A percentile compares a stretch with the other conserved stretches of the same genome.
Conservation (phyloP, 2,329 filamentous ascomycete genomes). For the Venturia carpophila region DNA sequence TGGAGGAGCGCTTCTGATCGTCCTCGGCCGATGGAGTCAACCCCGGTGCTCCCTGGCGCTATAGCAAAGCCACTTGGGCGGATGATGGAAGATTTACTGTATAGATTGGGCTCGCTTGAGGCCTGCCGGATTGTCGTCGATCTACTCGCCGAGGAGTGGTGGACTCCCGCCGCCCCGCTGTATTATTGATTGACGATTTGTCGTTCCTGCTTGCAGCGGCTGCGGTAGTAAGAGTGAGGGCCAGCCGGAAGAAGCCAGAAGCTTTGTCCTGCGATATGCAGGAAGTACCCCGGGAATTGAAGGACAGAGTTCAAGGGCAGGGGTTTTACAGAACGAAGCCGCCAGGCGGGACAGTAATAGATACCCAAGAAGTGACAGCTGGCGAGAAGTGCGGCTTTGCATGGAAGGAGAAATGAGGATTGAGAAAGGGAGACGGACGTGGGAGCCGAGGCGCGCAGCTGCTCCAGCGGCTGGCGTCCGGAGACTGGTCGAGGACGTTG, state of each 20-base stretch:
- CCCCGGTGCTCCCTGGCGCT: not conserved
- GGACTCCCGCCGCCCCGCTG: constrained; percentile 10
- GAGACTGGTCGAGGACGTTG: not conserved
- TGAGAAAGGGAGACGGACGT: not conserved
- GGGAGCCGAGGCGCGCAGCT: not conserved
- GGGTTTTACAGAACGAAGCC: not conserved
- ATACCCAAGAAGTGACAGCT: not conserved
- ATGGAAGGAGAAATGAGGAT: not conserved
- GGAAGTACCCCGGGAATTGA: not conserved
- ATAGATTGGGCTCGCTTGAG: constrained; percentile 1
- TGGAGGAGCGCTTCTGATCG: not conserved
- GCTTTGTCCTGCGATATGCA: no score
- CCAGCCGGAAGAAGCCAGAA: not conserved
- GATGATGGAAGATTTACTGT: not conserved
- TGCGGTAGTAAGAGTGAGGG: not conserved
- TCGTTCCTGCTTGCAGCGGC: constrained; percentile 8
- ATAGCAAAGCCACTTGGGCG: not conserved
- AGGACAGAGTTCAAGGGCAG: not conserved
- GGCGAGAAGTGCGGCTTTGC: not conserved
- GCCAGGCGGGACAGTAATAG: not conserved
- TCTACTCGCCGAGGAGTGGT: constrained; percentile 7
- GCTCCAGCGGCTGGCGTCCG: not conserved
- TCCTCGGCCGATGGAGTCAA: not conserved
- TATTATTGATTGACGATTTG: constrained; percentile 6
- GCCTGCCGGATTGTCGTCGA: constrained; percentile 5